Conservation (phyloP, 148 eudicot genomes). For the Persicaria tinctoria region DNA sequence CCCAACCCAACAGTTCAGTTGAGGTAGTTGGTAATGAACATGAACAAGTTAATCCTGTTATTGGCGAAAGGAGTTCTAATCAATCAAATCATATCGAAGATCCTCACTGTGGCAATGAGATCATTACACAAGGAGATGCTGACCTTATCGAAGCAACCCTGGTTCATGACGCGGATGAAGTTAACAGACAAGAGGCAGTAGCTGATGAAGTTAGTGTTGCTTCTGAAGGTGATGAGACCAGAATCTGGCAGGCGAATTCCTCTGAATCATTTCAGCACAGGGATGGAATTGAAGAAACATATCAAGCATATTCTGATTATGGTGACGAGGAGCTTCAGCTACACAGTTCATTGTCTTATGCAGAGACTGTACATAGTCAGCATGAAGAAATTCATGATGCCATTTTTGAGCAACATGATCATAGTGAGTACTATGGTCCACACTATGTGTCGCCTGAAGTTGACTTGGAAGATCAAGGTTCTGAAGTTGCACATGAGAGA, state of each 20-base stretch:
- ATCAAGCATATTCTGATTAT: neutral
- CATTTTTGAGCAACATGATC: conserved; percentile 19
- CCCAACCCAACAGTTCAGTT: conserved; percentile 25
- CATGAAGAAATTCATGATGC: conserved; percentile 22
- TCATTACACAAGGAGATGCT: conserved; percentile 16
- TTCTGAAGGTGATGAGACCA: conserved; percentile 15
- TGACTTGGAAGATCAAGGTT: conserved; percentile 18
- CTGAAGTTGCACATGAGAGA: conserved; percentile 21
- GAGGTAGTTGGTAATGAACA: conserved; percentile 26
- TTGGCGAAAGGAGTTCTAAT: conserved; percentile 20
- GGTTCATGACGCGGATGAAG: conserved; percentile 12
- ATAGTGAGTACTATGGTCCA: conserved; percentile 22
- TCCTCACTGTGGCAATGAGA: neutral
- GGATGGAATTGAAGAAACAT: neutral
- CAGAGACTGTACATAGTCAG: conserved; percentile 15
- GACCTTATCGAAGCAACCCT: conserved; percentile 12
- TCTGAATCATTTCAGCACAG: neutral
- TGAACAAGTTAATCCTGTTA: conserved; percentile 22
- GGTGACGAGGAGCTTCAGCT: conserved; percentile 4
- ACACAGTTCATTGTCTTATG: neutral
- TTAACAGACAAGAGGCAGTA: conserved; percentile 15
- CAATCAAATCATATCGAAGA: conserved; percentile 13
- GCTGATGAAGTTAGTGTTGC: conserved; percentile 7
- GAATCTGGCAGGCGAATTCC: conserved; percentile 7
- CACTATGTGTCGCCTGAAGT: conserved; percentile 15